Evolutionary conservation across 1,284 basidiomycete species (phyloP).

Genomic region (Exsudoporus floridanus): DNA sequence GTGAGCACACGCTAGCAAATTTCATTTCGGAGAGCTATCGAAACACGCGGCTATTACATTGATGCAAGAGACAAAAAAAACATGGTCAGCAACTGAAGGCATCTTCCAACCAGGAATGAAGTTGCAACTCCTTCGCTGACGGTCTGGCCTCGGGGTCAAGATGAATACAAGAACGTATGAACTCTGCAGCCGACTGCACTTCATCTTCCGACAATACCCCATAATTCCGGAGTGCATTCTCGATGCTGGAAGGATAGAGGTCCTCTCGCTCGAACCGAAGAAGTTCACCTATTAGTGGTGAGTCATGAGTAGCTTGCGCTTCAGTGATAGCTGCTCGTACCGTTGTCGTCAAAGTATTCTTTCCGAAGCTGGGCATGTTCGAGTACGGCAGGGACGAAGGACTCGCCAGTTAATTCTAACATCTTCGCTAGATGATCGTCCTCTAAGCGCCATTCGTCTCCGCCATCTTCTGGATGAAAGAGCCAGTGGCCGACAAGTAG

Average conservation of each 20-base stretch:
- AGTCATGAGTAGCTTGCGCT: background rate
- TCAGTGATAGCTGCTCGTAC: background rate
- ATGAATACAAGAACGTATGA: background rate
- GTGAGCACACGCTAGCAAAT: background rate
- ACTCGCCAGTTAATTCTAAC: background rate
- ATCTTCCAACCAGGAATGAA: background rate
- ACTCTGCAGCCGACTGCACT: background rate
- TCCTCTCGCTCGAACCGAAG: background rate
- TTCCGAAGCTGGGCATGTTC: background rate
- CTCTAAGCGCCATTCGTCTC: background rate
- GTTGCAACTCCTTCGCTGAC: background rate
- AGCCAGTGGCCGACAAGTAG: background rate
- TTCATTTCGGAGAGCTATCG: background rate
- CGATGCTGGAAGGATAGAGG: background rate
- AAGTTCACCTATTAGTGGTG: background rate
- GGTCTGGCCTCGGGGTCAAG: background rate
- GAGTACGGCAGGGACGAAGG: background rate
- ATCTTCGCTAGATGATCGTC: conserved; percentile 1
- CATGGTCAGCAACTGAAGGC: background rate
- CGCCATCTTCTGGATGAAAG: background rate
- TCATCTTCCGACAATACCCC: background rate
- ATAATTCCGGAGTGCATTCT: background rate
- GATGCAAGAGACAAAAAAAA: background rate
- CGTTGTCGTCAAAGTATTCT: background rate
- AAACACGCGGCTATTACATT: background rate